These are phyloP conservation scores for Pyrenophora graminea DNA, from an alignment of 2,329 filamentous ascomycete species.

Conservation along the genomic window DNA sequence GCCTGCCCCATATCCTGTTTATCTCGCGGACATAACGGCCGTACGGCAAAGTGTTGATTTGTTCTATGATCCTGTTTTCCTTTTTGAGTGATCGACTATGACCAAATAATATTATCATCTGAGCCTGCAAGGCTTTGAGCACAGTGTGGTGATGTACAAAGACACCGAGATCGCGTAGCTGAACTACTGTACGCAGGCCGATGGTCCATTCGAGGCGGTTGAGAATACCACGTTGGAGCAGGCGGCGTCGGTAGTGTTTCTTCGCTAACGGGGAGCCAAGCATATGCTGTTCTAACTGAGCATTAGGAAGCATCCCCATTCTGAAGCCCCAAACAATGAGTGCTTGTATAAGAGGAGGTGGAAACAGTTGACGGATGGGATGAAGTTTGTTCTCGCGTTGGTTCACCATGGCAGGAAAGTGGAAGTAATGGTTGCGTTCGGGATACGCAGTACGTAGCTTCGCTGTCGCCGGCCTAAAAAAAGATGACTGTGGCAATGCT, in stretches of 20 bases:
- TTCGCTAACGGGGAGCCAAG: conserved; percentile 23
- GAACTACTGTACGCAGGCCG: conserved; percentile 33
- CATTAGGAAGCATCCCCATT: conserved; percentile 31
- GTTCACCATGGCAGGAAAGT: conserved; percentile 14
- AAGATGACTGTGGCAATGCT: conserved; percentile 27
- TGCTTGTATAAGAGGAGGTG: conserved; percentile 29
- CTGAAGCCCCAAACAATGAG: conserved; percentile 44
- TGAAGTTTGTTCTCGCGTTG: conserved; percentile 20
- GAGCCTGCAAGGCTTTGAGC: conserved; percentile 30
- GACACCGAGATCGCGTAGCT: conserved; percentile 37
- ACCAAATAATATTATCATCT: conserved; percentile 40
- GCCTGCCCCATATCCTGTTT: conserved; percentile 37
- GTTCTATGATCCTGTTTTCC: conserved; percentile 35
- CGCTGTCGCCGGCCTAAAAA: conserved; percentile 24
- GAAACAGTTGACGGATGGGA: conserved; percentile 36
- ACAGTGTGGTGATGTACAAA: conserved; percentile 32
- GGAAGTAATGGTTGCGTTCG: conserved; percentile 20
- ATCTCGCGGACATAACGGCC: conserved; percentile 29
- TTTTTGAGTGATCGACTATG: conserved; percentile 22
- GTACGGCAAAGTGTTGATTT: conserved; percentile 26
- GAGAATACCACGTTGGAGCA: conserved; percentile 24
- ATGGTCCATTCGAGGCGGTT: conserved; percentile 32
- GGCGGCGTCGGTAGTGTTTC: conserved; percentile 29
- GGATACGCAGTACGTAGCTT: conserved; percentile 23
- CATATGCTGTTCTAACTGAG: conserved; percentile 31